These are phyloP conservation scores for Phytophthora macrochlamydospora DNA, from an alignment of 352 stramenopile genomes.

Conservation along the genomic window DNA sequence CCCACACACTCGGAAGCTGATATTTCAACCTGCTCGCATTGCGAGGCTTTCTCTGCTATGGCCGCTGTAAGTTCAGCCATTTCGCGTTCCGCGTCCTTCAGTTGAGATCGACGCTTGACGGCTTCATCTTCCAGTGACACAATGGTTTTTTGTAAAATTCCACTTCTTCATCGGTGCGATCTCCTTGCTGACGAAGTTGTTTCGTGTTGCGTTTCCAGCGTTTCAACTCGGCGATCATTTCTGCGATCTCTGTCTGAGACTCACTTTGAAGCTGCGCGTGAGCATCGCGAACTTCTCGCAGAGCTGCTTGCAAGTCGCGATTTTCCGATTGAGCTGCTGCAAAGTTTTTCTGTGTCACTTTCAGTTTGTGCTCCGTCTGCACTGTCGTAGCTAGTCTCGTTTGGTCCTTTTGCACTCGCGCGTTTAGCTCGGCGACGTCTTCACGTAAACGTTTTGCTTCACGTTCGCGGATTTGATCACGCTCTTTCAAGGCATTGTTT, in stretches of 20 bases:
- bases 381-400: slow-evolving; percentile 31
- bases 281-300: slow-evolving; percentile 44
- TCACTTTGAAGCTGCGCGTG: slow-evolving; percentile 39
- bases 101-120: slow-evolving; percentile 31
- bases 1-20: slow-evolving; percentile 56
- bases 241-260: slow-evolving; percentile 42
- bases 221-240: slow-evolving; percentile 46
- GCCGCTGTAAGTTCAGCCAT: slow-evolving; percentile 29
- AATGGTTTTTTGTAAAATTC: slow-evolving; percentile 46
- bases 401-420: slow-evolving; percentile 44
- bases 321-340: slow-evolving; percentile 35
- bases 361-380: slow-evolving; percentile 52
- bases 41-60: slow-evolving; percentile 43
- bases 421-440: slow-evolving; percentile 38
- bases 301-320: slow-evolving; percentile 37
- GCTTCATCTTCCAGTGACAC: slow-evolving; percentile 40
- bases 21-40: slow-evolving; percentile 47
- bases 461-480: slow-evolving; percentile 40
- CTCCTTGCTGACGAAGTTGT: slow-evolving; percentile 48
- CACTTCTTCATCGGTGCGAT: slow-evolving; percentile 33
- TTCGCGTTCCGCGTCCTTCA: slow-evolving; percentile 44
- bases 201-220: slow-evolving; percentile 55
- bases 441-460: slow-evolving; percentile 60
- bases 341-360: slow-evolving; percentile 49
- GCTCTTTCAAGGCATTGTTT: slow-evolving; percentile 51